Evolutionary conservation across 768 basidiomycete species (phyloP).

Genomic region (Suillus brevipes): DNA sequence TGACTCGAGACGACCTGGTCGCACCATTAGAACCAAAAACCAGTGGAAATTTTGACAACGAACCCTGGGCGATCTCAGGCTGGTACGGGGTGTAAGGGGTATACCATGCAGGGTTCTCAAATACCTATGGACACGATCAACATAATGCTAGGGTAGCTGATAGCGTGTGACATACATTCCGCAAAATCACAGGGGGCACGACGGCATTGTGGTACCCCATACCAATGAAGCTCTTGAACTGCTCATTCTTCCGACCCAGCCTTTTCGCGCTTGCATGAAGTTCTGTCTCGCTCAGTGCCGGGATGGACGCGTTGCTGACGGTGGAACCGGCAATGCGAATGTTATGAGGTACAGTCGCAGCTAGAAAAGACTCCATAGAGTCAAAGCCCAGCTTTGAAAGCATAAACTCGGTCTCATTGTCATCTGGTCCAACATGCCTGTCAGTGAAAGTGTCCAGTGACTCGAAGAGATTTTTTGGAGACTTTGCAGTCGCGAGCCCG

Average conservation of each 20-base stretch:
- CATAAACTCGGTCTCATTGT: slow-evolving; percentile 78
- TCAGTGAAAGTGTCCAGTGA: slow-evolving; percentile 88
- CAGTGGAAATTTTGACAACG: slow-evolving; percentile 13
- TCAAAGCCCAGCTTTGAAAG: slow-evolving; percentile 80
- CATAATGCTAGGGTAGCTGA: slow-evolving; percentile 6
- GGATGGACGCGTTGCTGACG: slow-evolving; percentile 68
- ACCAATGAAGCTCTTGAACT: slow-evolving; percentile 92
- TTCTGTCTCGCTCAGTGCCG: slow-evolving; percentile 83
- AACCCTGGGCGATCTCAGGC: slow-evolving; percentile 98
- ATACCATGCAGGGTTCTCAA: slow-evolving; percentile 98
- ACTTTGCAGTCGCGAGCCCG: slow-evolving; percentile 61
- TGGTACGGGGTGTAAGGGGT: slow-evolving; percentile 96
- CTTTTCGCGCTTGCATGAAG: slow-evolving; percentile 71
- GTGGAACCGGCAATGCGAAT: slow-evolving; percentile 68
- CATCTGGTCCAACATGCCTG: slow-evolving; percentile 92
- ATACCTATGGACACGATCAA: slow-evolving; percentile 48
- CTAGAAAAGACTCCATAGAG: slow-evolving; percentile 86
- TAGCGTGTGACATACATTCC: slow-evolving; percentile 62
- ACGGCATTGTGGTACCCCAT: slow-evolving; percentile 97
- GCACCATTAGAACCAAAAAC: slow-evolving; percentile 15
- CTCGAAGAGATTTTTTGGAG: slow-evolving; percentile 67
- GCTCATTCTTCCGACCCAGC: slow-evolving; percentile 76
- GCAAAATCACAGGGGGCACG: slow-evolving; percentile 92
- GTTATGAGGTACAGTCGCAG: slow-evolving; percentile 74
- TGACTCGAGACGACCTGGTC: slow-evolving; percentile 87